A percentile compares a stretch with the other conserved stretches of the same genome.
These are phyloP conservation scores for Phytophthora hibernalis DNA, from an alignment of 352 stramenopile species.

Conservation along the genomic window DNA sequence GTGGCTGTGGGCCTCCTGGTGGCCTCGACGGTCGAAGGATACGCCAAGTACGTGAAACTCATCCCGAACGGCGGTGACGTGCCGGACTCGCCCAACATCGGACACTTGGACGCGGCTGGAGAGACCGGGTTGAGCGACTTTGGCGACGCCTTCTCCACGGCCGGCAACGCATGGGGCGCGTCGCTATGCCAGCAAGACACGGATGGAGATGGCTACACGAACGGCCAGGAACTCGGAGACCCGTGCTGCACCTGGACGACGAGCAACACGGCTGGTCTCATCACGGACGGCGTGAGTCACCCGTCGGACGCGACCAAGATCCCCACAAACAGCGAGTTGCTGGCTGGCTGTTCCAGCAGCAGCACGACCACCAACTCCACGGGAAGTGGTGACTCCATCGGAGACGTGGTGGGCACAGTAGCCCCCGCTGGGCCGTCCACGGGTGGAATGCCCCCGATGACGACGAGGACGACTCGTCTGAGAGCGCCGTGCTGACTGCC, in stretches of 20 bases:
- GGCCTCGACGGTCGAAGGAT: slow-evolving; percentile 32
- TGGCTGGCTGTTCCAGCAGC: slow-evolving; percentile 48
- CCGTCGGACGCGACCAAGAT: slow-evolving; percentile 63
- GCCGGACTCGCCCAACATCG: slow-evolving; percentile 50
- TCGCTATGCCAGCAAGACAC: slow-evolving; percentile 71
- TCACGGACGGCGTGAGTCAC: slow-evolving; percentile 69
- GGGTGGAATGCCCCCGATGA: slow-evolving; percentile 50
- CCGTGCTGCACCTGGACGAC: slow-evolving; percentile 82
- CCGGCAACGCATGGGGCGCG: slow-evolving; percentile 53
- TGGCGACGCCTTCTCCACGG: slow-evolving; percentile 63
- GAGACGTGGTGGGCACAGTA: slow-evolving; percentile 48
- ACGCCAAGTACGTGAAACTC: slow-evolving; percentile 52
- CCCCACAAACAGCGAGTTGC: slow-evolving; percentile 55
- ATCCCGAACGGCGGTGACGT: slow-evolving; percentile 68
- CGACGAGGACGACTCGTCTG: slow-evolving; percentile 63
- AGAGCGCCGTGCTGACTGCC: slow-evolving; percentile 51
- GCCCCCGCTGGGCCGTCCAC: slow-evolving; percentile 20
- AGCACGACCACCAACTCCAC: slow-evolving; percentile 36
- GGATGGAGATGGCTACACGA: slow-evolving; percentile 85
- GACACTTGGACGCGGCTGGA: slow-evolving; percentile 57
- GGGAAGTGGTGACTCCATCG: slow-evolving; percentile 32
- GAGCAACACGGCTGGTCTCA: slow-evolving; percentile 48
- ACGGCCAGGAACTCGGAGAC: slow-evolving; percentile 87
- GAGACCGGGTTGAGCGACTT: slow-evolving; percentile 68
- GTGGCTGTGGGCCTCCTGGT: slow-evolving; percentile 12